These are phyloP conservation scores for Globisporangium camurandrum DNA, from an alignment of 352 stramenopile genomes.

Conservation along the genomic window DNA sequence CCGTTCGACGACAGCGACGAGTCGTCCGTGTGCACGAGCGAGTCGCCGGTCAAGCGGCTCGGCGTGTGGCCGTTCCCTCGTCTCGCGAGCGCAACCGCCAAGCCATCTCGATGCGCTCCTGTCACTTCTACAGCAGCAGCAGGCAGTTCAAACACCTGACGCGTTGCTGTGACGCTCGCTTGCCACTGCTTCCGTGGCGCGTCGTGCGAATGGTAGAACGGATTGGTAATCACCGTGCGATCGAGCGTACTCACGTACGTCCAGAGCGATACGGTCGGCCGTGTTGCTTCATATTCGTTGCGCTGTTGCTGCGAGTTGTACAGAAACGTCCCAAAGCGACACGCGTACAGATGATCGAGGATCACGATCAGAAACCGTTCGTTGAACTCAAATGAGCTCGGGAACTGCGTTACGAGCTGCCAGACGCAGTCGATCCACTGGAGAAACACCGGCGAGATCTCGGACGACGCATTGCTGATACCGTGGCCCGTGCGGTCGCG, in stretches of 20 bases:
- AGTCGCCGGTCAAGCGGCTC: constrained; percentile 9
- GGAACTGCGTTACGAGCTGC: constrained; percentile 71
- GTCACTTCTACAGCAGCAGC: constrained; percentile 1
- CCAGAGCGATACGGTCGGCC: constrained; percentile 69
- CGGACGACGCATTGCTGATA: constrained; percentile 64
- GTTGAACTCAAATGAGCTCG: constrained; percentile 82
- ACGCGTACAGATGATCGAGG: constrained; percentile 77
- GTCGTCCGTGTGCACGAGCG: constrained; percentile 20
- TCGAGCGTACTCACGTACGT: constrained; percentile 66
- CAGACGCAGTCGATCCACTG: constrained; percentile 87
- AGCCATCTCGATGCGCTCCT: too few species aligned
- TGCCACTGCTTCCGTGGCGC: constrained; percentile 42
- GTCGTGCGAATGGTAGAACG: constrained; percentile 57
- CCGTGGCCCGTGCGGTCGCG: constrained; percentile 58
- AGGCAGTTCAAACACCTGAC: constrained; percentile 45
- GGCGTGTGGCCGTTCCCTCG: background rate
- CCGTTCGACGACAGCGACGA: constrained; percentile 23
- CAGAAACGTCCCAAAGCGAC: constrained; percentile 91
- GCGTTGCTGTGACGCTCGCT: constrained; percentile 42
- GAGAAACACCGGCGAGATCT: constrained; percentile 97
- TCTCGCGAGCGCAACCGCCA: background rate
- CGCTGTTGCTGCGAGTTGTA: constrained; percentile 90
- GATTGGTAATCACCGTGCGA: constrained; percentile 49
- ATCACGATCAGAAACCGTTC: constrained; percentile 75
- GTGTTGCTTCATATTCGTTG: constrained; percentile 33